These are phyloP conservation scores for Talinum fruticosum DNA, from an alignment of 148 eudicot species.

Conservation along the genomic window DNA sequence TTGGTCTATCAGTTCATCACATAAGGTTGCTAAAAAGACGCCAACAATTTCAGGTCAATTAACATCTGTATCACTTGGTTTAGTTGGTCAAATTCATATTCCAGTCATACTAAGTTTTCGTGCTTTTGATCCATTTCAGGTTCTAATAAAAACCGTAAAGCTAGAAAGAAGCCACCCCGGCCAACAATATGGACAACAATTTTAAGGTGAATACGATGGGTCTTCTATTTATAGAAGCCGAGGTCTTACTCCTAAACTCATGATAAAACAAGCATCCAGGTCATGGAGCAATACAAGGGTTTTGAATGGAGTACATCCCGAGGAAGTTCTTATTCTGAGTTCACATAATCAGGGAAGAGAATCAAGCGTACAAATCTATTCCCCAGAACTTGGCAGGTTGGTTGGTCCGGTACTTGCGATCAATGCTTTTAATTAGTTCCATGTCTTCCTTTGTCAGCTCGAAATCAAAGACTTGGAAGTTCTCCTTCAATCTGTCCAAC, in stretches of 20 bases:
- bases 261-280: not conserved
- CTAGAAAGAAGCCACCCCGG: too few species aligned
- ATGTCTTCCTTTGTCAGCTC: slow-evolving; percentile 76
- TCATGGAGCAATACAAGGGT: not conserved
- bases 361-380: slow-evolving; percentile 62
- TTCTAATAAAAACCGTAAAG: too few species aligned
- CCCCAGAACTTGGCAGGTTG: slow-evolving; percentile 91
- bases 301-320: not conserved
- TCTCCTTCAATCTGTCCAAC: slow-evolving; percentile 64
- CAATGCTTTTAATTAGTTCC: slow-evolving; percentile 65
- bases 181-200: too few species aligned
- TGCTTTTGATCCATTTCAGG: too few species aligned
- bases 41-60: too few species aligned
- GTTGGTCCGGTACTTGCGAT: slow-evolving; percentile 69
- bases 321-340: slow-evolving; percentile 8
- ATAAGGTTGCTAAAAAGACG: too few species aligned
- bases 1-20: too few species aligned
- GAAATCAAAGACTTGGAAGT: slow-evolving; percentile 61
- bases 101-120: too few species aligned
- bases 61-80: too few species aligned
- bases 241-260: not conserved
- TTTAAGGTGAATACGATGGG: not conserved
- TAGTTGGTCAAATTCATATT: too few species aligned
- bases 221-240: not conserved
- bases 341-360: not conserved